Percentiles rank a stretch among this genome's conserved stretches.
Evolutionary conservation across 2,329 filamentous ascomycete species (phyloP).

Genomic region (Stachybotrys chlorohalonatus): DNA sequence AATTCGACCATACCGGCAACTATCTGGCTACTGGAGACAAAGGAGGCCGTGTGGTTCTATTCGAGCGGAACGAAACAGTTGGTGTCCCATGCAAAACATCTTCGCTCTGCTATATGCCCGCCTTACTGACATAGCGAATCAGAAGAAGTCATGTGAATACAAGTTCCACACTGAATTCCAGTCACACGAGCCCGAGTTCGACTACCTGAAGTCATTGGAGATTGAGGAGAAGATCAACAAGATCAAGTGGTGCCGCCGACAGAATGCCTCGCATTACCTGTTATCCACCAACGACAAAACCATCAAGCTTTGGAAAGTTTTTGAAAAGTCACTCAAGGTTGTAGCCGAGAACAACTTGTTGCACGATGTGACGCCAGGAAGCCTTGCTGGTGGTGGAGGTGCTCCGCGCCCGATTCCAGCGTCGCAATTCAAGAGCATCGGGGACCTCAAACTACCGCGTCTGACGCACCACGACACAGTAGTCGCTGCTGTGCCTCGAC

Average conservation of each 20-base stretch:
- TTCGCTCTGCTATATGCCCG: constrained; percentile 19
- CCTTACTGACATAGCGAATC: constrained; percentile 9
- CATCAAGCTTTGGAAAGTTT: constrained; percentile 99
- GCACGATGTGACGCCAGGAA: constrained; percentile 77
- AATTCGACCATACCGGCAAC: constrained; percentile 85
- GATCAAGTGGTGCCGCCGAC: constrained; percentile 98
- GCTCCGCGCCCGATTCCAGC: constrained; percentile 60
- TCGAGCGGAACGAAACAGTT: constrained; percentile 93
- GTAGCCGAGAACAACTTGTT: constrained; percentile 98
- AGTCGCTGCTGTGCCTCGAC: constrained; percentile 87
- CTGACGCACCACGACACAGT: constrained; percentile 98
- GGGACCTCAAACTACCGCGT: constrained; percentile 84
- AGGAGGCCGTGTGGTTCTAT: constrained; percentile 75
- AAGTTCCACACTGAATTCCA: constrained; percentile 99
- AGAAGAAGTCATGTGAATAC: constrained; percentile 99
- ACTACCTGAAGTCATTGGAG: constrained; percentile 97
- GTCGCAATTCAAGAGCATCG: constrained; percentile 68
- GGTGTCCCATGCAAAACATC: constrained; percentile 17
- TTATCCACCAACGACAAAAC: constrained; percentile 99
- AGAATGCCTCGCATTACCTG: constrained; percentile 97
- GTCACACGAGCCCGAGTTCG: constrained; percentile 98
- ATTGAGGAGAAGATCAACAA: constrained; percentile 99
- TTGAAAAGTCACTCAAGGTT: constrained; percentile 98
- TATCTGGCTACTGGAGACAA: constrained; percentile 88
- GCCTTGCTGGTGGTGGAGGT: constrained; percentile 66